Evolutionary conservation across 1,284 basidiomycete species (phyloP).

Genomic region (Peniophora sp.): DNA sequence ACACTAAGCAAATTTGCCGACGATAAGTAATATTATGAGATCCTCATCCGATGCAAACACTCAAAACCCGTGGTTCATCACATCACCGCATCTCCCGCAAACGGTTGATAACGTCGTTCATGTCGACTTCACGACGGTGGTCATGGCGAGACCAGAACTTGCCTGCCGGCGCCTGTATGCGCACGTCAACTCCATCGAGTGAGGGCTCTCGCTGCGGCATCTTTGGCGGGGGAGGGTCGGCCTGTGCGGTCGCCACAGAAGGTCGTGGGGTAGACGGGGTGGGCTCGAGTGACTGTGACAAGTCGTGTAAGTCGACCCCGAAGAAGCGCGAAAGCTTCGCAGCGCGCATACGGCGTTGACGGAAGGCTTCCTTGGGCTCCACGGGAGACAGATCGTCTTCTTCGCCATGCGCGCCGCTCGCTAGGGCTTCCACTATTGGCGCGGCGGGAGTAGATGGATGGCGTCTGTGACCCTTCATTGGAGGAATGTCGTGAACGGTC

Average conservation of each 20-base stretch:
- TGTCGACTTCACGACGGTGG: slow-evolving; percentile 13
- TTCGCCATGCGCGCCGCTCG: not conserved
- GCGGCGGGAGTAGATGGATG: not conserved
- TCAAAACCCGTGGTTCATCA: not conserved
- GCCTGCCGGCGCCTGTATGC: slow-evolving; percentile 10
- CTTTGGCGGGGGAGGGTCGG: slow-evolving; percentile 1
- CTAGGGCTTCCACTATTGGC: not conserved
- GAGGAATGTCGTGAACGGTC: not conserved
- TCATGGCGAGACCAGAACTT: slow-evolving; percentile 18
- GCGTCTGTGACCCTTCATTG: not conserved
- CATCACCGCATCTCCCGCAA: slow-evolving; percentile 37
- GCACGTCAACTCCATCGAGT: slow-evolving; percentile 18
- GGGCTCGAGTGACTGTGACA: slow-evolving; percentile 19
- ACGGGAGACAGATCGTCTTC: not conserved
- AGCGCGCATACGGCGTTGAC: slow-evolving; percentile 36
- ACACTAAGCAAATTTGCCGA: no score
- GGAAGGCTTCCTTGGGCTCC: slow-evolving; percentile 20
- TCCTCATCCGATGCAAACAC: not conserved
- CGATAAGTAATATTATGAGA: no score
- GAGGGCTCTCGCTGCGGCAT: slow-evolving; percentile 1
- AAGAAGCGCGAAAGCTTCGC: slow-evolving; percentile 52
- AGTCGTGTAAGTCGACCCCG: slow-evolving; percentile 45
- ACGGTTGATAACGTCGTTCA: slow-evolving; percentile 38
- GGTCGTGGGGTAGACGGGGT: not conserved
- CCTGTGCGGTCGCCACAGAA: not conserved